These are phyloP conservation scores for Blastobotrys chiropterorum DNA, from an alignment of 805 yeast species.

Conservation along the genomic window DNA sequence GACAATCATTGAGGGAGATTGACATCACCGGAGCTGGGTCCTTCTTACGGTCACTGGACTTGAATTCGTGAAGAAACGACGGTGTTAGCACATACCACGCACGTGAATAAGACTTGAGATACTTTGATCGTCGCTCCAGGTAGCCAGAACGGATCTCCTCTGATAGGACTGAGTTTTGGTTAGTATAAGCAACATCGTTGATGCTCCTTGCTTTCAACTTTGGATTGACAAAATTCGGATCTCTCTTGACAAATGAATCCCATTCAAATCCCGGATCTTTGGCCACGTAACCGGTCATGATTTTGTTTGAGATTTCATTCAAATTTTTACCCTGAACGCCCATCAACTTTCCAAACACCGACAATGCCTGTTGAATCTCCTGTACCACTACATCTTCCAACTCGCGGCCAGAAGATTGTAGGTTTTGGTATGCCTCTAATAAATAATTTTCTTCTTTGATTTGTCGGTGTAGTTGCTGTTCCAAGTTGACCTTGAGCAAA, in stretches of 20 bases:
- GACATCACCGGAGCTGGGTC: conserved; percentile 84
- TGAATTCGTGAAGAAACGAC: conserved; percentile 83
- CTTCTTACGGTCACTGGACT: conserved; percentile 70
- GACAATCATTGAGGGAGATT: conserved; percentile 68
- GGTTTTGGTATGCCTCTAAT: conserved; percentile 81
- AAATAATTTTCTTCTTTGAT: conserved; percentile 77
- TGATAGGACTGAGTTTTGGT: conserved; percentile 65
- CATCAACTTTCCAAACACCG: conserved; percentile 61
- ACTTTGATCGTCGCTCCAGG: conserved; percentile 86
- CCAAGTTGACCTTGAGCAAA: conserved; percentile 62
- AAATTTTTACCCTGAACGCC: conserved; percentile 35
- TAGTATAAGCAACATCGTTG: conserved; percentile 57
- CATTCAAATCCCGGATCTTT: conserved; percentile 82
- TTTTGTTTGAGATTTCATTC: conserved; percentile 51
- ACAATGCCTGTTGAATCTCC: conserved; percentile 79
- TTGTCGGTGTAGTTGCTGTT: conserved; percentile 71
- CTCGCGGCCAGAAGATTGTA: conserved; percentile 83
- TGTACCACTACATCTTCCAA: conserved; percentile 80
- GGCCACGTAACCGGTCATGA: conserved; percentile 68
- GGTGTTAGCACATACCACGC: conserved; percentile 92
- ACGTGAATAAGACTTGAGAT: conserved; percentile 79
- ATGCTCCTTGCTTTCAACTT: conserved; percentile 54
- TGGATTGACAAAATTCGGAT: conserved; percentile 63
- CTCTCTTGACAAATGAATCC: conserved; percentile 73
- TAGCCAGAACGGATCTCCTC: conserved; percentile 67